Conservation (phyloP, 108 stramenopile genomes). For the Cyclotella atomus region DNA sequence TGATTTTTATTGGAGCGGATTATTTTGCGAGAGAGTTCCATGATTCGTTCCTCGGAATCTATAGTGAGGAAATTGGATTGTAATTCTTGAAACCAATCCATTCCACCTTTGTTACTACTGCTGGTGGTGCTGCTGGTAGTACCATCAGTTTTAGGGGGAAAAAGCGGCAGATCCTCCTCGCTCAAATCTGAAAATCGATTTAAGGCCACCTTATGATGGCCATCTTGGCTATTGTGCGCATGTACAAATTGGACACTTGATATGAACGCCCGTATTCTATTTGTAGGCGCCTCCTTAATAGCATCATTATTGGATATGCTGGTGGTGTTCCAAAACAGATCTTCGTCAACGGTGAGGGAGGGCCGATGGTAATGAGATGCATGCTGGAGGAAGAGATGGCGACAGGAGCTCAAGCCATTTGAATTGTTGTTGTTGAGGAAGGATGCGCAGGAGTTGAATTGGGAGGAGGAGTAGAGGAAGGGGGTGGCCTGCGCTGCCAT, state of each 20-base stretch:
- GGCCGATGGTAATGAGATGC: too few relatives aligned
- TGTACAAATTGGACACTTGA: constrained; percentile 32
- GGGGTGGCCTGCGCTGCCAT: too few relatives aligned
- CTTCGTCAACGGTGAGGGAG: too few relatives aligned
- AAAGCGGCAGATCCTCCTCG: constrained; percentile 27
- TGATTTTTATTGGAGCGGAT: too few relatives aligned
- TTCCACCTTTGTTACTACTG: not conserved
- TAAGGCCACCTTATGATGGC: constrained; percentile 31
- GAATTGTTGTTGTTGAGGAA: too few relatives aligned
- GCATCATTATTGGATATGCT: too few relatives aligned
- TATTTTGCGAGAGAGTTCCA: not conserved
- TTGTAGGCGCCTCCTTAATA: too few relatives aligned
- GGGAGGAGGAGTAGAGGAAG: too few relatives aligned
- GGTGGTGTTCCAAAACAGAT: too few relatives aligned
- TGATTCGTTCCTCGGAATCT: not conserved
- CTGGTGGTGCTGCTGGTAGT: not conserved
- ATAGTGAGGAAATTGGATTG: not conserved
- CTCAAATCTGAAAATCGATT: constrained; percentile 48
- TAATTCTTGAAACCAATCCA: not conserved
- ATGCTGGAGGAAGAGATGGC: too few relatives aligned
- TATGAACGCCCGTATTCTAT: constrained; percentile 33
- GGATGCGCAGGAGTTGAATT: too few relatives aligned
- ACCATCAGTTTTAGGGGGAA: not conserved
- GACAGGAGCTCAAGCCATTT: too few relatives aligned
- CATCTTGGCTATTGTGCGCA: constrained; percentile 23